Evolutionary conservation across 2,329 filamentous ascomycete species (phyloP), one percentile per base, ranked within the genome.

Genomic region (Hymenoscyphus linearis): DNA sequence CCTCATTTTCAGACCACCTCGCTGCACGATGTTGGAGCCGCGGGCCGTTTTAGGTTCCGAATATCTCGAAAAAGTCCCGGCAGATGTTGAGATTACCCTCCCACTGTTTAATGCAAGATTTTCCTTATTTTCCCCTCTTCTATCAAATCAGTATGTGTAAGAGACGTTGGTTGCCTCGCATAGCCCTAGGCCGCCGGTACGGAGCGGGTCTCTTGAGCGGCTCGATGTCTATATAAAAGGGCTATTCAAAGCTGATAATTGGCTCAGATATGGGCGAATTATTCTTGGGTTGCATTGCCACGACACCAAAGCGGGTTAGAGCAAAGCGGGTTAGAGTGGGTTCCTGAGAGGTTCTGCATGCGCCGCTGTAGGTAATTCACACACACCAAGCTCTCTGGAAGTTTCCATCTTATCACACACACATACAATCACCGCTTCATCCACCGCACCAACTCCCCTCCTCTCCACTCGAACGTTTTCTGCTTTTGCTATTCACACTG

Each of bases 11-110:
- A 47, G 37, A 16, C 54, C 25, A 37, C 52, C 54, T 52, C 16
- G 34, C 16, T 37, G 52, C 36, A 37, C 58, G 36, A 55, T 47
- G 18, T 50, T 60, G 52, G 58, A 60, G 58, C 53, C 37, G 58
- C 58, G 58, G 58, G 58, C 52, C 55, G 56, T 60, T n/a, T n/a
- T 60, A 60, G 37, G 36, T 53, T 60, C 58, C 58, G 58, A 26
- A 56, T 18, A 47, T 37, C 26, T 31, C 31, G 31, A 25, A 50
- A 44, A 13, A 25, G 18, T 50, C 6, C 31, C 31, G 31, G 31
- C 10, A 31, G 31, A 31, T 31, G 31, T 31, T 31, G 31, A 31
- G 31, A 31, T 31, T 18, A 13, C 18, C 44, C 4, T 50, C 22
- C 40, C 4, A 5, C 16, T 47, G 4, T 47, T 18, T 3, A 47